Base-by-base conservation (phyloP, 164 flowering plant species). In the Kalanchoe fedtschenkoi region DNA sequence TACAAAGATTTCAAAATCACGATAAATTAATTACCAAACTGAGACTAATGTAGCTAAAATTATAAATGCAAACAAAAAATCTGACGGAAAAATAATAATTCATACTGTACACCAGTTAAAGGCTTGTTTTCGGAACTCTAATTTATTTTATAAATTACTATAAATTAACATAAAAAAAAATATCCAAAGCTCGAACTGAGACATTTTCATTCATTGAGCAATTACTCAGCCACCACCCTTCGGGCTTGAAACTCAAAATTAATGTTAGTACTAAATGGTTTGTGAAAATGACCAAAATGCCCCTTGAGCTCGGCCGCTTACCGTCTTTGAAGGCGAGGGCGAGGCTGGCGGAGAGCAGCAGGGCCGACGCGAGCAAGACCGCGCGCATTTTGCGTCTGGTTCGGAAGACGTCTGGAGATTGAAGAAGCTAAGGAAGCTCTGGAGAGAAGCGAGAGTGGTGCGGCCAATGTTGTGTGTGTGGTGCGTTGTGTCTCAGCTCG, bases 321-420 rank as follows among this genome's bases (percentile, higher is more conserved):
- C 80, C 80, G 44, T 76, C 79, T 24, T 6, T 63, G 65, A 72
- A 17, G 66, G 71, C 47, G 1, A 46, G 33, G 67, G 68, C 65
- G 62, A 58, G 4, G 54, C 67, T 57, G 68, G 72, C 66, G 37
- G 46, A 62, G 19, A 71, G 46, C 5, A 77, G 70, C 63, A 74
- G 68, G 69, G 65, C 68, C 63, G 72, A 10, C 0, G 73, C 47
- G 22, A 38, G 34, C 41, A 30, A 51, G 29, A 28, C 56, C 35
- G 60, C 58, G 61, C 60, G 32, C 77, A 74, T 74, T 29, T 35
- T 41, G 51, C 34, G 55, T 46, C 46, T 51, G 29, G n/a, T n/a
- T n/a, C n/a, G n/a, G n/a, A n/a, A n/a, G n/a, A n/a, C n/a, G n/a
- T n/a, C n/a, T n/a, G n/a, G 8, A 37, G 39, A 2, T 37, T 37